Conservation (phyloP, 2,329 filamentous ascomycete genomes). For the Xylaria sp. region DNA sequence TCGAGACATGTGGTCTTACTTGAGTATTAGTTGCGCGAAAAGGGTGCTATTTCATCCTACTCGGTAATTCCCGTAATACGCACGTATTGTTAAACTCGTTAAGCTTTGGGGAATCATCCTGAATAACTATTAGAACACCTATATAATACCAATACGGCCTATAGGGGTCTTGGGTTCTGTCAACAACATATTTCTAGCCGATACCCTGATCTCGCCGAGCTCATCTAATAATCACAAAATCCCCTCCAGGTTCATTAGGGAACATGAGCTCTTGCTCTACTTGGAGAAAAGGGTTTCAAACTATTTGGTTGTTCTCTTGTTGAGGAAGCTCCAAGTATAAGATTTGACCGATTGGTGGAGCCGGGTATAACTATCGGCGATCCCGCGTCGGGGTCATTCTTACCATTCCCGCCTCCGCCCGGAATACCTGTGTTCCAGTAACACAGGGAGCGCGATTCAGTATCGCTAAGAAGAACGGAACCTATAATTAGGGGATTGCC, state of each 20-base stretch:
- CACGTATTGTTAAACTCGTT: neutral
- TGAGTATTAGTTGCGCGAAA: neutral
- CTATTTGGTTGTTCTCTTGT: neutral
- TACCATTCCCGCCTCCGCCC: neutral
- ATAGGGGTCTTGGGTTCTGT: neutral
- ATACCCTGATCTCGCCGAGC: neutral
- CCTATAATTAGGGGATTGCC: neutral
- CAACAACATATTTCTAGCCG: neutral
- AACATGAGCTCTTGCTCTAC: neutral
- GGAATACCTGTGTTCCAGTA: neutral
- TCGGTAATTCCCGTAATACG: neutral
- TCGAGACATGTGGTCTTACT: neutral
- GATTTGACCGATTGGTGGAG: neutral
- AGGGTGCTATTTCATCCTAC: neutral
- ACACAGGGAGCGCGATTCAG: neutral
- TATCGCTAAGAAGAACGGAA: neutral
- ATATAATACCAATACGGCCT: neutral
- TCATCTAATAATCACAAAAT: neutral
- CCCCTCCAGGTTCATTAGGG: neutral
- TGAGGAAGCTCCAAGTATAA: neutral
- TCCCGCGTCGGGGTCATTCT: neutral
- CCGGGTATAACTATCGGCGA: neutral
- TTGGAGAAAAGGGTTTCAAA: neutral
- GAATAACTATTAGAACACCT: neutral
- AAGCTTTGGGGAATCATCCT: neutral